These are phyloP conservation scores for Fraxinus floribunda DNA, from an alignment of 305 asterid species.

Conservation along the genomic window DNA sequence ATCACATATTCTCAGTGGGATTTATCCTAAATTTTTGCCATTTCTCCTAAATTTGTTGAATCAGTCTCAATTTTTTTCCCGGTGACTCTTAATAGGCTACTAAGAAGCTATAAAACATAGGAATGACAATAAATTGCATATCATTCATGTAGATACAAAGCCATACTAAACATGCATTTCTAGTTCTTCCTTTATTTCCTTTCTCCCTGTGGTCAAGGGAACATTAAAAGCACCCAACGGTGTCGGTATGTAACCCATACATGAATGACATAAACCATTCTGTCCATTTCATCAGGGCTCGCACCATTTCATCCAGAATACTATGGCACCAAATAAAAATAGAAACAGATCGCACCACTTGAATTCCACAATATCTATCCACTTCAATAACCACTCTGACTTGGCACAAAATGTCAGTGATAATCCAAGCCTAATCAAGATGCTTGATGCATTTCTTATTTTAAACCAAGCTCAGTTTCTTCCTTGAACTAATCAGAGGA, in stretches of 20 bases:
- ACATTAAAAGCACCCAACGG: background rate
- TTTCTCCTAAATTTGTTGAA: background rate
- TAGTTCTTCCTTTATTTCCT: background rate
- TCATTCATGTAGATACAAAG: background rate
- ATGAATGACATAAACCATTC: background rate
- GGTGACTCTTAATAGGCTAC: background rate
- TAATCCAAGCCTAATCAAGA: background rate
- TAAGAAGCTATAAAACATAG: background rate
- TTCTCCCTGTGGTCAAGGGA: background rate
- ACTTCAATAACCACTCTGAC: background rate
- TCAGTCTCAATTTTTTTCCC: background rate
- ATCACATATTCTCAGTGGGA: background rate
- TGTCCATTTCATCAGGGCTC: background rate
- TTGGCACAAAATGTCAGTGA: background rate
- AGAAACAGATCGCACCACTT: background rate
- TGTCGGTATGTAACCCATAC: background rate
- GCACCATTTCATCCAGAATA: background rate
- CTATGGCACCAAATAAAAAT: background rate
- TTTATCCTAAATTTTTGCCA: background rate
- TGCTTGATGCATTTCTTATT: background rate
- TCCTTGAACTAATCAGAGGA: background rate
- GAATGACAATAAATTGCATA: background rate
- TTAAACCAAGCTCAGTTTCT: background rate
- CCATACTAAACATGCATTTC: background rate
- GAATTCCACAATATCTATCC: background rate